phyloP scores from a whole-genome alignment of 495 filamentous ascomycete genomes.

The Jackrogersella multiformis region DNA sequence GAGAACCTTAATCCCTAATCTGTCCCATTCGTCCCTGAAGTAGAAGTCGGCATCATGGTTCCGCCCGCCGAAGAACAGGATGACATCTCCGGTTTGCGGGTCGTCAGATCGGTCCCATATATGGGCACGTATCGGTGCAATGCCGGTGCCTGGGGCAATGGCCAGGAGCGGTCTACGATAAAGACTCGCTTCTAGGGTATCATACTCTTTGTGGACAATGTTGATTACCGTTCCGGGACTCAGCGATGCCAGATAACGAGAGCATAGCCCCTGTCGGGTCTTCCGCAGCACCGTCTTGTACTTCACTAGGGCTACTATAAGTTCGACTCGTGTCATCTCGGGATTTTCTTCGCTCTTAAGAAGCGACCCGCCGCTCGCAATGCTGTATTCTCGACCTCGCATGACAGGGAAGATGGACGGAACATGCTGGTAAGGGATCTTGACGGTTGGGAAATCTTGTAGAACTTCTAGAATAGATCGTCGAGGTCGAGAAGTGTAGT shows the following conservation, averaged over 20 bases:
- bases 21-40: constrained; percentile 78
- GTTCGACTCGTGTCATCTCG: constrained; percentile 64
- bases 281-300: constrained; percentile 89
- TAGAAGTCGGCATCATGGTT: constrained; percentile 78
- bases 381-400: constrained; percentile 84
- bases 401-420: constrained; percentile 77
- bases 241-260: constrained; percentile 79
- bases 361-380: constrained; percentile 73
- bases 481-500: constrained; percentile 92
- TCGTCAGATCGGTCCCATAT: constrained; percentile 69
- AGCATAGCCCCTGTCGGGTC: constrained; percentile 87
- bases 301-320: constrained; percentile 90
- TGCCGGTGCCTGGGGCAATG: constrained; percentile 88
- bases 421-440: constrained; percentile 77
- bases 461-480: constrained; percentile 91
- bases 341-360: not conserved
- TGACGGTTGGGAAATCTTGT: constrained; percentile 85
- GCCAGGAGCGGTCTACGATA: constrained; percentile 69
- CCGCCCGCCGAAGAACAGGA: constrained; percentile 84
- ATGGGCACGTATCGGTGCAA: constrained; percentile 86
- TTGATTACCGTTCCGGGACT: constrained; percentile 62
- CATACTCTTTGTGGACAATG: constrained; percentile 59
- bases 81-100: constrained; percentile 36
- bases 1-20: constrained; percentile 59
- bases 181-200: constrained; percentile 10